Evolutionary conservation across 2,329 filamentous ascomycete genomes (phyloP).

Genomic region (Biscogniauxia sp.): DNA sequence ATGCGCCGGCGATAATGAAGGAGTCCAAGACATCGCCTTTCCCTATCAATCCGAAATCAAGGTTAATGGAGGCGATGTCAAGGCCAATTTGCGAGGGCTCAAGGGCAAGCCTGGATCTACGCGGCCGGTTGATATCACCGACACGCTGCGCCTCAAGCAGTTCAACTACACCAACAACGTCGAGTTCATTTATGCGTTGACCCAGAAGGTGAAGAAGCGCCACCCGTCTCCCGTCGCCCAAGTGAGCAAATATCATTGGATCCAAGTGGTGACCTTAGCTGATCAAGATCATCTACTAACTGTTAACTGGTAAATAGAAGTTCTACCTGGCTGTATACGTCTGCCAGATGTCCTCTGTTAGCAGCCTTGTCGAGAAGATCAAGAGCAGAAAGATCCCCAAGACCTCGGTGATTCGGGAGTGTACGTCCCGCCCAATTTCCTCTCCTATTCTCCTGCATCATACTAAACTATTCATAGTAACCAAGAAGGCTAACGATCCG

Average conservation of each 20-base stretch:
- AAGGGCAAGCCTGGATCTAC: slow-evolving; percentile 97
- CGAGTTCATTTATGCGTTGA: slow-evolving; percentile 88
- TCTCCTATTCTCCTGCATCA: not conserved
- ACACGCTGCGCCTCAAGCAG: slow-evolving; percentile 66
- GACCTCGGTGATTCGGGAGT: slow-evolving; percentile 76
- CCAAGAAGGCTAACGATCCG: slow-evolving; percentile 75
- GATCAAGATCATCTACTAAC: slow-evolving; percentile 16
- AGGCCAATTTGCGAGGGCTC: slow-evolving; percentile 87
- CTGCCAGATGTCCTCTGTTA: slow-evolving; percentile 69
- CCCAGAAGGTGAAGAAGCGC: slow-evolving; percentile 66
- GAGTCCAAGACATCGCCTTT: slow-evolving; percentile 76
- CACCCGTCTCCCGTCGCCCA: slow-evolving; percentile 18
- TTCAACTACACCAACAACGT: slow-evolving; percentile 71
- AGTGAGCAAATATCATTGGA: slow-evolving; percentile 27
- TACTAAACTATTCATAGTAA: slow-evolving; percentile 54
- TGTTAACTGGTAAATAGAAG: slow-evolving; percentile 49
- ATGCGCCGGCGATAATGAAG: slow-evolving; percentile 65
- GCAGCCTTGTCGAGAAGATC: slow-evolving; percentile 68
- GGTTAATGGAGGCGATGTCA: slow-evolving; percentile 83
- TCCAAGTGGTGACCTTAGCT: slow-evolving; percentile 16
- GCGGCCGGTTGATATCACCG: slow-evolving; percentile 86
- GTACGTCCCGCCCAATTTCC: slow-evolving; percentile 53
- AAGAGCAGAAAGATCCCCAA: slow-evolving; percentile 72
- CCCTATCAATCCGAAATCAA: slow-evolving; percentile 91
- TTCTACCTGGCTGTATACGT: slow-evolving; percentile 72